Percentiles rank a stretch among this genome's conserved stretches.
These are phyloP conservation scores for Begonia peltatifolia DNA, from an alignment of 306 rosid genomes.

Conservation along the genomic window DNA sequence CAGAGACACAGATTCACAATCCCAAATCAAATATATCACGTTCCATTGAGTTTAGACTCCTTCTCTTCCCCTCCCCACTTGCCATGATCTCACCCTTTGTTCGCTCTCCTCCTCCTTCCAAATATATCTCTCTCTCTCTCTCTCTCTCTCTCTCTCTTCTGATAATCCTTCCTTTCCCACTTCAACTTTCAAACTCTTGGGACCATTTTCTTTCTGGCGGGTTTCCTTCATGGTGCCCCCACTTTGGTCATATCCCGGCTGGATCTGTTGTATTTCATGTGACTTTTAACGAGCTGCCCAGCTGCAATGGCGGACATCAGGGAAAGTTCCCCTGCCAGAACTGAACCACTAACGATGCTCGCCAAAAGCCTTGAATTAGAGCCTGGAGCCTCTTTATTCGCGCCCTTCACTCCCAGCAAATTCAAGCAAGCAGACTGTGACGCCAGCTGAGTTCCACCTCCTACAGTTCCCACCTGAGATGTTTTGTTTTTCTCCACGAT, in stretches of 20 bases:
- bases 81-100: too few relatives aligned
- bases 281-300: constrained; percentile 66
- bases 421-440: constrained; percentile 68
- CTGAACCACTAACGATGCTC: constrained; percentile 48
- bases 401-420: constrained; percentile 64
- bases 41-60: too few relatives aligned
- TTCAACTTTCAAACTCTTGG: neutral
- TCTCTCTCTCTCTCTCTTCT: too few relatives aligned
- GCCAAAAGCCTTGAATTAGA: constrained; percentile 48
- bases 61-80: too few relatives aligned
- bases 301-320: constrained; percentile 64
- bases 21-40: too few relatives aligned
- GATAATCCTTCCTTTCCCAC: neutral
- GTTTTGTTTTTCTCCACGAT: neutral
- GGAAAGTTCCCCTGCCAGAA: constrained; percentile 53
- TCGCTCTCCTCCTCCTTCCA: too few relatives aligned
- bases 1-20: too few relatives aligned
- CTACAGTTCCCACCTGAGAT: constrained; percentile 51
- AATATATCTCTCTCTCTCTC: too few relatives aligned
- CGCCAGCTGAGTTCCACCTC: constrained; percentile 72
- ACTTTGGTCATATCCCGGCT: constrained; percentile 22
- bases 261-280: constrained; percentile 73
- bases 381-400: constrained; percentile 42
- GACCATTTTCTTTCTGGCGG: neutral
- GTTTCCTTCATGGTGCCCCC: constrained; percentile 14